phyloP scores from a whole-genome alignment of 2,329 filamentous ascomycete genomes.

The Xylaria sp. region DNA sequence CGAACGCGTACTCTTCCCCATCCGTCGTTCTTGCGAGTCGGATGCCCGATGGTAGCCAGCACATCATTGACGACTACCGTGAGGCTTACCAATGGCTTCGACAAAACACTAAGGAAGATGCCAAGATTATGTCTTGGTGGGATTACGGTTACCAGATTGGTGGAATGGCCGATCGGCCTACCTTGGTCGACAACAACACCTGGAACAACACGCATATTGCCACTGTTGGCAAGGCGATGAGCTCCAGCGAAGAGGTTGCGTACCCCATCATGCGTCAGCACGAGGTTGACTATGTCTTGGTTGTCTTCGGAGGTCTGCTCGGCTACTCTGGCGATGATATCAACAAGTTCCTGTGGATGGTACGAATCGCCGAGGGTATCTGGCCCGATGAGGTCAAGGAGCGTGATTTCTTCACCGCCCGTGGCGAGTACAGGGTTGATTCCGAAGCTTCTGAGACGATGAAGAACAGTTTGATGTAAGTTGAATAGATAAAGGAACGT shows the following conservation, averaged over 20 bases:
- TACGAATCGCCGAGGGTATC: slow-evolving; percentile 96
- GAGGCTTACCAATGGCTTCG: slow-evolving; percentile 99
- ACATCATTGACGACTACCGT: slow-evolving; percentile 98
- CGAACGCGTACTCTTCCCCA: slow-evolving; percentile 96
- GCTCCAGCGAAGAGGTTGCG: slow-evolving; percentile 92
- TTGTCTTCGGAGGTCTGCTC: slow-evolving; percentile 91
- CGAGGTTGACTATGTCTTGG: slow-evolving; percentile 96
- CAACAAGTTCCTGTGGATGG: slow-evolving; percentile 99
- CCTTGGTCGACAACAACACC: slow-evolving; percentile 97
- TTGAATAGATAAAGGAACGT: slow-evolving; percentile 17
- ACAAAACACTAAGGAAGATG: slow-evolving; percentile 89
- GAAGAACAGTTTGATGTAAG: slow-evolving; percentile 99
- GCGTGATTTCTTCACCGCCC: slow-evolving; percentile 87
- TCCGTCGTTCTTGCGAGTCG: slow-evolving; percentile 92
- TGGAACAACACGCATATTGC: slow-evolving; percentile 99
- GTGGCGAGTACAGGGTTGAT: slow-evolving; percentile 93
- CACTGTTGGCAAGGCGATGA: slow-evolving; percentile 98
- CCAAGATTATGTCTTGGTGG: slow-evolving; percentile 99
- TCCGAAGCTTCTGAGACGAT: slow-evolving; percentile 91
- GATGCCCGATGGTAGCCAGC: slow-evolving; percentile 89
- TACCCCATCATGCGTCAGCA: slow-evolving; percentile 98
- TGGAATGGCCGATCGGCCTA: slow-evolving; percentile 96
- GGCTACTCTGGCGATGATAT: slow-evolving; percentile 98
- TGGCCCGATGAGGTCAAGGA: slow-evolving; percentile 99
- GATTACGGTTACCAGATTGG: slow-evolving; percentile 99